A percentile compares a stretch with the other conserved stretches of the same genome.
Conservation (phyloP, 1,139 yeast species). For the Lodderomyces elongisporus region DNA sequence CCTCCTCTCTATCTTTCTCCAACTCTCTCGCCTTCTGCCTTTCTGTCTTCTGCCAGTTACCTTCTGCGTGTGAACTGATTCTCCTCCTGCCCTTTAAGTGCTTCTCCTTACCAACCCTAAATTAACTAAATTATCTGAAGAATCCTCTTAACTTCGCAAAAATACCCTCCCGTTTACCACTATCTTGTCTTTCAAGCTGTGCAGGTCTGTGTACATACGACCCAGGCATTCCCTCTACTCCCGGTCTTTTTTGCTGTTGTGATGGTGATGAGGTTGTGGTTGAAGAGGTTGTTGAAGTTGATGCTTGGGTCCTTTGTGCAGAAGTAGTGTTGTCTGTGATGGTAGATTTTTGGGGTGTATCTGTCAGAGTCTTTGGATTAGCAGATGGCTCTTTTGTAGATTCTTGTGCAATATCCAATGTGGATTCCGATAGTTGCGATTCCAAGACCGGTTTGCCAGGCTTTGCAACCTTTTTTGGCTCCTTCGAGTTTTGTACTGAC, state of each 20-base stretch:
- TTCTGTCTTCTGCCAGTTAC: too few relatives aligned
- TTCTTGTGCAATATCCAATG: conserved; percentile 1
- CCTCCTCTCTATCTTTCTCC: too few relatives aligned
- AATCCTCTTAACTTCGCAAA: conserved; percentile 32
- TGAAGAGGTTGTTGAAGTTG: conserved; percentile 6
- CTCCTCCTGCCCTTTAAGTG: too few relatives aligned
- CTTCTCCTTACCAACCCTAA: too few relatives aligned
- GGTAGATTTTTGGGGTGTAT: too few relatives aligned
- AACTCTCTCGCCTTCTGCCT: too few relatives aligned
- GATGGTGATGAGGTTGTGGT: conserved; percentile 5
- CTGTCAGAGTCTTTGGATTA: too few relatives aligned
- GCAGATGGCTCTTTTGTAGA: background rate
- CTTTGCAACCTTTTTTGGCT: conserved; percentile 3
- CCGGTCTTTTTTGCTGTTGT: background rate
- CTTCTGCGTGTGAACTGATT: too few relatives aligned
- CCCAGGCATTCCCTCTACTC: conserved; percentile 18
- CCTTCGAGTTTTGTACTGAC: conserved; percentile 6
- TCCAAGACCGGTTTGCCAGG: conserved; percentile 12
- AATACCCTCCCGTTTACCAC: conserved; percentile 23
- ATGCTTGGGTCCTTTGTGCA: background rate
- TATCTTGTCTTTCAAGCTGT: background rate
- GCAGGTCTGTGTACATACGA: conserved; percentile 11
- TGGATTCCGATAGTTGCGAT: conserved; percentile 12
- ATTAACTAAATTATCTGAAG: too few relatives aligned
- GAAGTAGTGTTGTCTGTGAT: too few relatives aligned